A percentile compares a stretch with the other conserved stretches of the same genome.
Conservation (phyloP, 148 eudicot genomes). For the Cornus suecica region DNA sequence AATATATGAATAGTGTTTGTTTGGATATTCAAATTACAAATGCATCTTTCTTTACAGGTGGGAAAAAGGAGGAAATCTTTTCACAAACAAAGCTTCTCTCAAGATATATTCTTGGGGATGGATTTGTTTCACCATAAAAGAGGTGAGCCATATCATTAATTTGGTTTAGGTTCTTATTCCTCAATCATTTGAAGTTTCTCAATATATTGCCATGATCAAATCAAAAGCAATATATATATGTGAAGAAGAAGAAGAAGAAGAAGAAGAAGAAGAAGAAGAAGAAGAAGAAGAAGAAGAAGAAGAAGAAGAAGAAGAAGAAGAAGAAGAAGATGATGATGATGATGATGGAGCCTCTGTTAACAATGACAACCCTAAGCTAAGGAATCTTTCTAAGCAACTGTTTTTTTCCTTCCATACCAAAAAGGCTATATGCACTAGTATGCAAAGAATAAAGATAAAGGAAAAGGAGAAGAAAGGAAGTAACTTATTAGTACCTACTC, state of each 20-base stretch:
- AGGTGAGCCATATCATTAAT: constrained; percentile 27
- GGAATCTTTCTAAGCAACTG: constrained; percentile 9
- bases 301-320: too few species aligned
- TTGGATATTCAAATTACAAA: constrained; percentile 27
- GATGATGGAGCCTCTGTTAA: neutral
- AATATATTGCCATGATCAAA: neutral
- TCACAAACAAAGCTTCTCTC: constrained; percentile 10
- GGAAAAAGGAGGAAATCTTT: constrained; percentile 38
- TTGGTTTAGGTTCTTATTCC: constrained; percentile 27
- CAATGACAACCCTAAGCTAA: constrained; percentile 1
- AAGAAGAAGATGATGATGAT: too few species aligned
- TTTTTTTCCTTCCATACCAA: constrained; percentile 9
- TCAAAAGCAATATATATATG: neutral
- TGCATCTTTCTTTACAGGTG: constrained; percentile 20
- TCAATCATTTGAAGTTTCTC: constrained; percentile 34
- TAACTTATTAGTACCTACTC: neutral
- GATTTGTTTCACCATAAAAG: constrained; percentile 34
- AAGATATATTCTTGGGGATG: constrained; percentile 23
- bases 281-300: too few species aligned
- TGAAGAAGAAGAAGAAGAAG: too few species aligned
- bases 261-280: too few species aligned
- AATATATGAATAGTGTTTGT: neutral
- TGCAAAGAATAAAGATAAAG: constrained; percentile 14
- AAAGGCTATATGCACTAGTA: constrained; percentile 5
- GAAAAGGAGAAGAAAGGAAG: constrained; percentile 5